These are phyloP conservation scores for Volvariella surrecta DNA, from an alignment of 1,284 basidiomycete genomes.

Conservation along the genomic window DNA sequence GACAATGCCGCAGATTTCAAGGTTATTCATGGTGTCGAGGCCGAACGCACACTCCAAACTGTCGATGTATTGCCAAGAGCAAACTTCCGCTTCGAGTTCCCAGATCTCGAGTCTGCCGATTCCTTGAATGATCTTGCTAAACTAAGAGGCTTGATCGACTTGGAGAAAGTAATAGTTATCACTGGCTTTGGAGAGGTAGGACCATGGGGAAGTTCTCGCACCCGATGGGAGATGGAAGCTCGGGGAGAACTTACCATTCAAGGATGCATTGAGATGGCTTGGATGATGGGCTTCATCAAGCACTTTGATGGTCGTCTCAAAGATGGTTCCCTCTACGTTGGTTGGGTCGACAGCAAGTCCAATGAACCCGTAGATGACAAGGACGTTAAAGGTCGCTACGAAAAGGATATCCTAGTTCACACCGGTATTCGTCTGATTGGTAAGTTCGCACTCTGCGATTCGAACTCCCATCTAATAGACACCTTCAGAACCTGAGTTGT, in stretches of 20 bases:
- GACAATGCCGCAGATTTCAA: conserved; percentile 97
- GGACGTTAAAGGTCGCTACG: conserved; percentile 89
- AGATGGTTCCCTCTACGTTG: conserved; percentile 87
- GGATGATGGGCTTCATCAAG: conserved; percentile 99
- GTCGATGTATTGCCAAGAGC: conserved; percentile 92
- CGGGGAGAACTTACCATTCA: conserved; percentile 91
- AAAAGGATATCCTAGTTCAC: conserved; percentile 89
- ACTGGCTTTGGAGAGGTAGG: conserved; percentile 98
- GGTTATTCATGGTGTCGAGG: conserved; percentile 83
- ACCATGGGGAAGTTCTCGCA: conserved; percentile 97
- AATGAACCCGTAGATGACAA: conserved; percentile 97
- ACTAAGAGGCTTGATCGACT: conserved; percentile 82
- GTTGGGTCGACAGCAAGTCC: conserved; percentile 97
- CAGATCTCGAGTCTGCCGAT: conserved; percentile 60
- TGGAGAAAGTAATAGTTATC: conserved; percentile 93
- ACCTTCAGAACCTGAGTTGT: conserved; percentile 83
- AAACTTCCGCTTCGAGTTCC: conserved; percentile 96
- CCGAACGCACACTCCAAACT: conserved; percentile 89
- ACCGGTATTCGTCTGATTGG: conserved; percentile 95
- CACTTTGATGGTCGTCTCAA: conserved; percentile 97
- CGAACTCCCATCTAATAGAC: conserved; percentile 11
- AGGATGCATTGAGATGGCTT: conserved; percentile 98
- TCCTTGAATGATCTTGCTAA: conserved; percentile 67
- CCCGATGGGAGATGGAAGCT: conserved; percentile 99
- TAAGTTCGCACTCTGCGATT: conserved; percentile 20